Evolutionary conservation across 2,329 filamentous ascomycete genomes (phyloP).

Genomic region (Endoconidiophora laricicola): DNA sequence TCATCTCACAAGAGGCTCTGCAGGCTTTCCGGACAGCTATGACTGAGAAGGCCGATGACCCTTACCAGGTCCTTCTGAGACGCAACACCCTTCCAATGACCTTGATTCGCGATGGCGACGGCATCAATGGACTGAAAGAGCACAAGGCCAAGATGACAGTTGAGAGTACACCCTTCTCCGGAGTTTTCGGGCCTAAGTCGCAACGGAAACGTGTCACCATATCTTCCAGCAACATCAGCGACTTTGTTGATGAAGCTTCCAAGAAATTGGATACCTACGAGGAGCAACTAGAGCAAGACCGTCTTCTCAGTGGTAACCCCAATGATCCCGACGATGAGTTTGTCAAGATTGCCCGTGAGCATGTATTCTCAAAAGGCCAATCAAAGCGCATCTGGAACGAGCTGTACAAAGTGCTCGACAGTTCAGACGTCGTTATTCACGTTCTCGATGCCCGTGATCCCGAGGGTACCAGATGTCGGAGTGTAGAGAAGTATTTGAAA

Average conservation of each 20-base stretch:
- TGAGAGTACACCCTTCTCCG: conserved; percentile 68
- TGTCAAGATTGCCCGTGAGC: conserved; percentile 53
- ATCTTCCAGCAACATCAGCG: conserved; percentile 61
- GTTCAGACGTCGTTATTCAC: conserved; percentile 74
- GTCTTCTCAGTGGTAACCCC: conserved; percentile 54
- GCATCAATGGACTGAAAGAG: conserved; percentile 70
- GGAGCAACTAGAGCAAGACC: conserved; percentile 64
- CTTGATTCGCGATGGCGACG: conserved; percentile 61
- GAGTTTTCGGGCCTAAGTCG: conserved; percentile 85
- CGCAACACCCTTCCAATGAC: conserved; percentile 95
- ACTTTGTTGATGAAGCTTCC: conserved; percentile 63
- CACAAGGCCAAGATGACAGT: conserved; percentile 90
- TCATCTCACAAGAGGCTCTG: conserved; percentile 77
- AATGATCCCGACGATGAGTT: conserved; percentile 31
- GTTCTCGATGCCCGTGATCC: conserved; percentile 82
- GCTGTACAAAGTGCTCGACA: conserved; percentile 80
- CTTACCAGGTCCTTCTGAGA: conserved; percentile 88
- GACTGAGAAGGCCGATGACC: conserved; percentile 75
- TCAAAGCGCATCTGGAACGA: conserved; percentile 97
- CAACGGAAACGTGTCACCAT: conserved; percentile 88
- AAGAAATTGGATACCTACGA: conserved; percentile 70
- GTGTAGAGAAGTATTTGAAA: conserved; percentile 69
- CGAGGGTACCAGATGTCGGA: conserved; percentile 69
- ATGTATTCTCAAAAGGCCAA: conserved; percentile 88
- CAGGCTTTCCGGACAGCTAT: conserved; percentile 81